These are phyloP conservation scores for Saraca asoca DNA, from an alignment of 331 rosid genomes.

Conservation along the genomic window DNA sequence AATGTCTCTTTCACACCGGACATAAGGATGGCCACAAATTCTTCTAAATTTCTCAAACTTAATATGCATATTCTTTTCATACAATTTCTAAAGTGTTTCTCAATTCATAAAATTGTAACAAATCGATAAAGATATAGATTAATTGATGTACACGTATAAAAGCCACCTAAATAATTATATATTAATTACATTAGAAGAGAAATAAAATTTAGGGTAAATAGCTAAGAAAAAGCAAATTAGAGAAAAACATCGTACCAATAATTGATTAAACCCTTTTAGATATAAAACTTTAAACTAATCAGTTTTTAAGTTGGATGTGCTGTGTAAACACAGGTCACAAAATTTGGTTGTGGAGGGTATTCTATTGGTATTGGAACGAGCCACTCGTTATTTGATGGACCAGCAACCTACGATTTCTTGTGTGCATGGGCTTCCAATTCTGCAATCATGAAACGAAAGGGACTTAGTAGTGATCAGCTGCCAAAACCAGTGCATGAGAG, in stretches of 20 bases:
- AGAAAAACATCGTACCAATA: not conserved
- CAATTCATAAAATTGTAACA: not conserved
- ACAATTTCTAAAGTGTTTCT: not conserved
- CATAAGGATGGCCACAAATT: slow-evolving; percentile 1
- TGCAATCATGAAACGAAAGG: slow-evolving; percentile 36
- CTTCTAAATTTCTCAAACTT: not conserved
- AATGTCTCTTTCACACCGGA: slow-evolving; percentile 32
- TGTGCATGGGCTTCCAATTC: slow-evolving; percentile 71
- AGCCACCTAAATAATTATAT: too few species aligned
- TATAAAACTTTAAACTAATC: not conserved
- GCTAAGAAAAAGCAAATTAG: not conserved
- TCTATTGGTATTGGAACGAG: slow-evolving; percentile 72
- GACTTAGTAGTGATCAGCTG: slow-evolving; percentile 6
- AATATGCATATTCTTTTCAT: slow-evolving; percentile 4
- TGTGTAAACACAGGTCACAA: slow-evolving; percentile 57
- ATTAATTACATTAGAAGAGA: too few species aligned
- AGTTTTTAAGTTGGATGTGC: not conserved
- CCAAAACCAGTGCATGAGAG: slow-evolving; percentile 69
- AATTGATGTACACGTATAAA: too few species aligned
- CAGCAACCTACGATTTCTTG: slow-evolving; percentile 65
- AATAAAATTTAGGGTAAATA: too few species aligned
- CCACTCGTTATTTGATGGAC: slow-evolving; percentile 79
- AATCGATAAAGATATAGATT: too few species aligned
- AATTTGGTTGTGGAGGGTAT: slow-evolving; percentile 79
- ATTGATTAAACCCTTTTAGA: not conserved